phyloP scores from a whole-genome alignment of 495 filamentous ascomycete species.

The Penicillium chermesinum region DNA sequence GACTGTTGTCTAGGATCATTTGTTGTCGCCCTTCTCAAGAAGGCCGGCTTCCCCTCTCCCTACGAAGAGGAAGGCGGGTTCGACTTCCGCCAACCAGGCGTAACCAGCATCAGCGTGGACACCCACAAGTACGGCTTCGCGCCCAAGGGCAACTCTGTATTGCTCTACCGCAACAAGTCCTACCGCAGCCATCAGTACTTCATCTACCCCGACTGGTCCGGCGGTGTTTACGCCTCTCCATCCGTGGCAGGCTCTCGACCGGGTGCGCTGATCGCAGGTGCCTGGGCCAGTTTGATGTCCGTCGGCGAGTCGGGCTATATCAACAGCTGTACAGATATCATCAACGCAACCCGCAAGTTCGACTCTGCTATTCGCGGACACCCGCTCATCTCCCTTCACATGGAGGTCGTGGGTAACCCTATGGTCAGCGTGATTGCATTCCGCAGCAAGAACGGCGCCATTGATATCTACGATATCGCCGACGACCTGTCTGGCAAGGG shows the following conservation, averaged over 20 bases:
- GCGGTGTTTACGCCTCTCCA: slow-evolving; percentile 92
- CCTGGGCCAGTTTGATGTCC: slow-evolving; percentile 85
- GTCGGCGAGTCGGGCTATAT: slow-evolving; percentile 90
- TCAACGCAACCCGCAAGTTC: slow-evolving; percentile 81
- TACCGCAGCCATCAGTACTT: slow-evolving; percentile 92
- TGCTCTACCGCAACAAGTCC: slow-evolving; percentile 77
- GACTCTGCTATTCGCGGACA: slow-evolving; percentile 66
- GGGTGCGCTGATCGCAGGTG: slow-evolving; percentile 87
- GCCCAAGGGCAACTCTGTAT: slow-evolving; percentile 88
- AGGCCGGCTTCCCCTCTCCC: slow-evolving; percentile 70
- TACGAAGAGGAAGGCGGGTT: slow-evolving; percentile 68
- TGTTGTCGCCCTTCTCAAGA: slow-evolving; percentile 82
- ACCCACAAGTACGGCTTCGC: slow-evolving; percentile 99
- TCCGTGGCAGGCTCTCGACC: slow-evolving; percentile 86
- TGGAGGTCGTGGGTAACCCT: slow-evolving; percentile 78
- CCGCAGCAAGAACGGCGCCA: slow-evolving; percentile 55
- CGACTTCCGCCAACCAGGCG: slow-evolving; percentile 90
- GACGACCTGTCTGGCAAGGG: slow-evolving; percentile 76
- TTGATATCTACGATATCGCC: slow-evolving; percentile 85
- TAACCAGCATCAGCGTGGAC: slow-evolving; percentile 92
- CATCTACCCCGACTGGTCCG: slow-evolving; percentile 89
- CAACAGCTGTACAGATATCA: slow-evolving; percentile 75
- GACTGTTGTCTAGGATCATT: slow-evolving; percentile 98
- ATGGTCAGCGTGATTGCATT: slow-evolving; percentile 90
- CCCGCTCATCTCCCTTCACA: slow-evolving; percentile 59